phyloP scores from a whole-genome alignment of 257 asterid genomes.

The Penstemon newberryi region DNA sequence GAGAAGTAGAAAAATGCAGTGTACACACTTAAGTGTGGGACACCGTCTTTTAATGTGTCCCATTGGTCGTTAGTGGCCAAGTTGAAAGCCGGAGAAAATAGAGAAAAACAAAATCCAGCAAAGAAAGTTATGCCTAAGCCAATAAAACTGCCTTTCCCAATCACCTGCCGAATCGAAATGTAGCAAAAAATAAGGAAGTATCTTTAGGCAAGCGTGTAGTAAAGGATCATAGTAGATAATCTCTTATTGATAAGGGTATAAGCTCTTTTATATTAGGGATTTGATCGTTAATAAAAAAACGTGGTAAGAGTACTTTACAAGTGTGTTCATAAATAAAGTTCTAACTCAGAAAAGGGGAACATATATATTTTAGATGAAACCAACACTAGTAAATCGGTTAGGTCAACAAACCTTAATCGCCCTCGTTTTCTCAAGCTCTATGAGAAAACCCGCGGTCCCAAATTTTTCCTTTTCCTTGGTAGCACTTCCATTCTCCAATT shows the following conservation, averaged over 20 bases:
- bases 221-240: no score
- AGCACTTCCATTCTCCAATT: slow-evolving; percentile 53
- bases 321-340: background rate
- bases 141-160: slow-evolving; percentile 73
- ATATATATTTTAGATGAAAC: background rate
- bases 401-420: slow-evolving; percentile 70
- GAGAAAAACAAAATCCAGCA: slow-evolving; percentile 87
- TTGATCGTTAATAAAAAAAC: no score
- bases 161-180: slow-evolving; percentile 49
- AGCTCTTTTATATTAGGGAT: no score
- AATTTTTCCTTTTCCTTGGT: slow-evolving; percentile 53
- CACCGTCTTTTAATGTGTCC: slow-evolving; percentile 61
- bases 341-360: no score
- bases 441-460: slow-evolving; percentile 79
- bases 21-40: slow-evolving; percentile 78
- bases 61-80: slow-evolving; percentile 92
- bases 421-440: slow-evolving; percentile 76
- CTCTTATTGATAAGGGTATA: no score
- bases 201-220: no score
- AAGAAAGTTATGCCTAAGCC: slow-evolving; percentile 83
- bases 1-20: slow-evolving; percentile 96
- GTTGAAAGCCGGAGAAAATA: slow-evolving; percentile 90
- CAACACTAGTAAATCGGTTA: background rate
- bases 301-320: background rate
- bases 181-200: background rate